phyloP scores from a whole-genome alignment of 164 flowering plant species.

The Magnolia changhungtana region DNA sequence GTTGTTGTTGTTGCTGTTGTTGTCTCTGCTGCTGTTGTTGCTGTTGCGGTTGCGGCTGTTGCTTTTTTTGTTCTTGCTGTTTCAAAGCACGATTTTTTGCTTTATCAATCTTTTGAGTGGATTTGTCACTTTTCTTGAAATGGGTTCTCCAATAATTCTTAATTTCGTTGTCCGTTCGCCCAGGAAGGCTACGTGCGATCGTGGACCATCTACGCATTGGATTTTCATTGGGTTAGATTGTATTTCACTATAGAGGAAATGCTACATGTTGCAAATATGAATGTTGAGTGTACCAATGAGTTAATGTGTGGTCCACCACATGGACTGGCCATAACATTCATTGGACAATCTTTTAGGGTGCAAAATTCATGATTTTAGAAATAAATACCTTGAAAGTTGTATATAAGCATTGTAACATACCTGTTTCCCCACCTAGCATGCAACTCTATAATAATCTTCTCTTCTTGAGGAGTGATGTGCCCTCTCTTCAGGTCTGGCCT shows the following conservation, averaged over 20 bases:
- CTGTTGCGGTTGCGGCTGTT: constrained; percentile 6
- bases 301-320: too few relatives aligned
- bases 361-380: neutral
- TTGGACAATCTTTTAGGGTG: neutral
- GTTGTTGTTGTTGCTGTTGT: constrained; percentile 24
- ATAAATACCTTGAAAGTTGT: neutral
- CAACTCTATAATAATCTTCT: constrained; percentile 64
- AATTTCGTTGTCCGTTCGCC: constrained; percentile 17
- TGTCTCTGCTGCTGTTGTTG: constrained; percentile 2
- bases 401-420: constrained; percentile 27
- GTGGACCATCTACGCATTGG: constrained; percentile 10
- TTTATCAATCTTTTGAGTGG: neutral
- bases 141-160: constrained; percentile 21
- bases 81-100: constrained; percentile 1
- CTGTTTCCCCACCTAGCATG: constrained; percentile 97
- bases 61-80: constrained; percentile 6
- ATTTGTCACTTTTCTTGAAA: constrained; percentile 11
- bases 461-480: constrained; percentile 83
- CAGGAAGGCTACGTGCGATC: constrained; percentile 15
- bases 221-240: neutral
- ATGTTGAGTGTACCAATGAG: too few relatives aligned
- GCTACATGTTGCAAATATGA: too few relatives aligned
- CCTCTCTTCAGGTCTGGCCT: constrained; percentile 96
- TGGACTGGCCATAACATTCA: too few relatives aligned
- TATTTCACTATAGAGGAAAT: neutral